These are phyloP conservation scores for Camelina neglecta DNA, from an alignment of 345 rosid species.

Conservation along the genomic window DNA sequence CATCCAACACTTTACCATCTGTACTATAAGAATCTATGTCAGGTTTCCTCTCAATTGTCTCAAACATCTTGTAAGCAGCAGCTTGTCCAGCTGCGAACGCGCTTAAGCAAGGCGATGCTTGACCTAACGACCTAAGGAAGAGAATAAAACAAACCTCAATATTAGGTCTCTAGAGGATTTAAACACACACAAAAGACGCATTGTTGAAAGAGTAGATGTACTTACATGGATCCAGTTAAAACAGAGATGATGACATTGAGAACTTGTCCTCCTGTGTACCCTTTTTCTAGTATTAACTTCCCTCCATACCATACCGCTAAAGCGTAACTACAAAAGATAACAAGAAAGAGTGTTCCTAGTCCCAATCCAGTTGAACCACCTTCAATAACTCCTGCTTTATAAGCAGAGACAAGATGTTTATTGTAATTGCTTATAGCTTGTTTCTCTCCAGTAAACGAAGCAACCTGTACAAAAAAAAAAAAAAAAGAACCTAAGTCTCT, in stretches of 20 bases:
- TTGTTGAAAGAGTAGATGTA: background rate
- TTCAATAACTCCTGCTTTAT: slow-evolving; percentile 66
- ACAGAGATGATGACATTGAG: slow-evolving; percentile 75
- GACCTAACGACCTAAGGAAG: slow-evolving; percentile 66
- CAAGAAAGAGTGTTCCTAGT: slow-evolving; percentile 52
- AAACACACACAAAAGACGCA: background rate
- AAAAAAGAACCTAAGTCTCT: slow-evolving; percentile 39
- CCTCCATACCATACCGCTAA: slow-evolving; percentile 86
- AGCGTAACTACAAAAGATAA: slow-evolving; percentile 62
- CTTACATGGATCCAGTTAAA: slow-evolving; percentile 83
- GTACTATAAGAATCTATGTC: slow-evolving; percentile 57
- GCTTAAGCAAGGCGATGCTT: slow-evolving; percentile 59
- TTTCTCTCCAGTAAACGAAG: slow-evolving; percentile 88
- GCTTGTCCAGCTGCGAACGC: slow-evolving; percentile 69
- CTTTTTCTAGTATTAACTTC: slow-evolving; percentile 73
- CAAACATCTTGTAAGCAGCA: slow-evolving; percentile 69
- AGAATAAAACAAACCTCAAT: background rate
- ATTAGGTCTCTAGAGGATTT: background rate
- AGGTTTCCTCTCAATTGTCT: slow-evolving; percentile 59
- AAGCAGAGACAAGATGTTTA: slow-evolving; percentile 61
- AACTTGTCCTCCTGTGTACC: slow-evolving; percentile 75
- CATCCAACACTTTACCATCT: slow-evolving; percentile 49
- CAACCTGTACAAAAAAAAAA: slow-evolving; percentile 56
- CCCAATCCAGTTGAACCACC: slow-evolving; percentile 77
- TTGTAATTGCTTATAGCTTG: slow-evolving; percentile 67